Conservation (phyloP, 2,329 filamentous ascomycete genomes). For the Colletotrichum musicola region DNA sequence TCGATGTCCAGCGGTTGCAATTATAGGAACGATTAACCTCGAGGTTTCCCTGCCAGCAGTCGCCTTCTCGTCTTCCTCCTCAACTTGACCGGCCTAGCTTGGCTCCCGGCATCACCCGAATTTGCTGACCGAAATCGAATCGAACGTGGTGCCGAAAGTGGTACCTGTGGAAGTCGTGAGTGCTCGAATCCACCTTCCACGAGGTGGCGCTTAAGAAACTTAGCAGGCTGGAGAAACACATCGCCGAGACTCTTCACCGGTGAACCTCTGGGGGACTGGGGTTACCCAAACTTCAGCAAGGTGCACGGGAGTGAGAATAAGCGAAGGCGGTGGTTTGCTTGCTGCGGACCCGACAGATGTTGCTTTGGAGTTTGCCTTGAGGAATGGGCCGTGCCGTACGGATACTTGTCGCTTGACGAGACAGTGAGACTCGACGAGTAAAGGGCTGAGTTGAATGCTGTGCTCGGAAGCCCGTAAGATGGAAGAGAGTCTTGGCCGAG, state of each 20-base stretch:
- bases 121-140: neutral
- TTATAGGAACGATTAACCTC: neutral
- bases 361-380: neutral
- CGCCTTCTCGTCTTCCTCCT: no score
- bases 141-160: neutral
- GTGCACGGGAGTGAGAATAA: neutral
- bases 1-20: neutral
- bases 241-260: neutral
- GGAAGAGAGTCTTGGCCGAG: neutral
- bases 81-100: neutral
- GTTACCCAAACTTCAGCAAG: conserved; percentile 15
- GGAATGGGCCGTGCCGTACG: neutral
- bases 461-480: neutral
- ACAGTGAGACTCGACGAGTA: neutral
- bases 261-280: neutral
- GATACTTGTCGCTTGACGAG: conserved; percentile 23
- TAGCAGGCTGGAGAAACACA: neutral
- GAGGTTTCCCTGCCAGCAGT: neutral
- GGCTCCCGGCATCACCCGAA: neutral
- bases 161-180: neutral
- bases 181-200: neutral
- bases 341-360: conserved; percentile 6
- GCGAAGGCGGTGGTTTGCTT: conserved; percentile 8
- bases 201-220: conserved; percentile 1
- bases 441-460: conserved; percentile 1